Percentiles rank a stretch among this genome's conserved stretches.
Evolutionary conservation across 2,329 filamentous ascomycete genomes (phyloP).

Genomic region (Aspergillus intermedius): DNA sequence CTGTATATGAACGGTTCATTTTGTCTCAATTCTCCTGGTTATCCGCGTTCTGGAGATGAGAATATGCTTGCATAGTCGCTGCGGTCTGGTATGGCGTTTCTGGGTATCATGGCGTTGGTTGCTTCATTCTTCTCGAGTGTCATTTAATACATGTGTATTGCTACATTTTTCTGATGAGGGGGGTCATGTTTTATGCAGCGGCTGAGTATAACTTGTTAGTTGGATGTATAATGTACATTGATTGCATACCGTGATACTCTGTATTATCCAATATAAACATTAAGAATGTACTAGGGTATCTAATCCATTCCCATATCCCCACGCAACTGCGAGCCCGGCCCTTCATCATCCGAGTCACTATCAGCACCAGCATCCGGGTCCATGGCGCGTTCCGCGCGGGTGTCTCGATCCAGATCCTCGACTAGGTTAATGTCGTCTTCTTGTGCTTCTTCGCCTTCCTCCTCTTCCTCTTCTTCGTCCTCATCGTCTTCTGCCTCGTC

Average conservation of each 20-base stretch:
- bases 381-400: slow-evolving; percentile 15
- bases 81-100: background rate
- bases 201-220: background rate
- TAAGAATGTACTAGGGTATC: background rate
- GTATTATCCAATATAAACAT: too few relatives aligned
- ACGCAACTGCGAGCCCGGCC: slow-evolving; percentile 24
- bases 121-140: background rate
- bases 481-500: slow-evolving; percentile 21
- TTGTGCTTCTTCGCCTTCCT: slow-evolving; percentile 13
- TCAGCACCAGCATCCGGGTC: slow-evolving; percentile 29
- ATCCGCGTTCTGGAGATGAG: background rate
- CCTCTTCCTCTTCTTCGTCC: slow-evolving; percentile 17
- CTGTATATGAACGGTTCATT: background rate
- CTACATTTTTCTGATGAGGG: background rate
- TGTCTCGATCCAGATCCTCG: slow-evolving; percentile 30
- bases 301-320: slow-evolving; percentile 26
- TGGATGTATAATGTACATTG: background rate
- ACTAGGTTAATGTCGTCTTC: slow-evolving; percentile 33
- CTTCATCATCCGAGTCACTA: slow-evolving; percentile 27
- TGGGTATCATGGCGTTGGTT: background rate
- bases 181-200: too few relatives aligned
- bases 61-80: background rate
- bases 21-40: background rate
- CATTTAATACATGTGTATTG: background rate
- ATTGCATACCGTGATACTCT: background rate